Conservation (phyloP, 2,329 filamentous ascomycete species). For the Arthrobotrys megalospora region DNA sequence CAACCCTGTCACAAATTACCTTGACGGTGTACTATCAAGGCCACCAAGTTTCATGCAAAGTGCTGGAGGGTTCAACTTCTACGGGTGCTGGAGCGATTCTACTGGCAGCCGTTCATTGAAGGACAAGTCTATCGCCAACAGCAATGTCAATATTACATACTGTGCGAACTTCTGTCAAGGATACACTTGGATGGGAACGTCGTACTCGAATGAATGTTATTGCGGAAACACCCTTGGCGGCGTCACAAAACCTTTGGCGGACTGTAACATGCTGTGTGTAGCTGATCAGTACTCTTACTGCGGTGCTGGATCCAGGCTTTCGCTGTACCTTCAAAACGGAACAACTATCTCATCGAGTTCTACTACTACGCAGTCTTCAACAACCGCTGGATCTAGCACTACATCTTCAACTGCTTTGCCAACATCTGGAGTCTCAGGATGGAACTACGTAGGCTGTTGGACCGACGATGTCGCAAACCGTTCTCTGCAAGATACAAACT, state of each 20-base stretch:
- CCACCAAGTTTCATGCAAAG: slow-evolving; percentile 45
- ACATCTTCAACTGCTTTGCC: background rate
- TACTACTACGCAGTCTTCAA: slow-evolving; percentile 17
- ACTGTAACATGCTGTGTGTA: slow-evolving; percentile 52
- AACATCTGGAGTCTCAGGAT: background rate
- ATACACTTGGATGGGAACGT: slow-evolving; percentile 47
- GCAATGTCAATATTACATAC: slow-evolving; percentile 48
- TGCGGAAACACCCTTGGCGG: slow-evolving; percentile 66
- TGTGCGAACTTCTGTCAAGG: slow-evolving; percentile 44
- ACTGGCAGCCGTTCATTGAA: slow-evolving; percentile 41
- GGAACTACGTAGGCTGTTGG: slow-evolving; percentile 43
- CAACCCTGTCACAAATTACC: slow-evolving; percentile 42
- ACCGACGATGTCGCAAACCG: slow-evolving; percentile 46
- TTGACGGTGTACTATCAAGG: slow-evolving; percentile 54
- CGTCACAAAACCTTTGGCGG: slow-evolving; percentile 57
- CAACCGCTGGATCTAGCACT: slow-evolving; percentile 1
- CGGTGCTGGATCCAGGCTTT: slow-evolving; percentile 51
- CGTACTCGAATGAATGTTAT: slow-evolving; percentile 68
- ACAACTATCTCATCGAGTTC: slow-evolving; percentile 3
- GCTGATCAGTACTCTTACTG: slow-evolving; percentile 56
- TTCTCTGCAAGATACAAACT: slow-evolving; percentile 9
- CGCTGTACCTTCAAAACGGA: slow-evolving; percentile 39
- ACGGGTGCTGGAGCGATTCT: slow-evolving; percentile 54
- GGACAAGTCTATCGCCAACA: slow-evolving; percentile 22
- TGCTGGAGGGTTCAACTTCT: slow-evolving; percentile 40